Evolutionary conservation across 2,329 filamentous ascomycete species (phyloP), one percentile per base, ranked within the genome.

Genomic region (Fusarium anguioides): DNA sequence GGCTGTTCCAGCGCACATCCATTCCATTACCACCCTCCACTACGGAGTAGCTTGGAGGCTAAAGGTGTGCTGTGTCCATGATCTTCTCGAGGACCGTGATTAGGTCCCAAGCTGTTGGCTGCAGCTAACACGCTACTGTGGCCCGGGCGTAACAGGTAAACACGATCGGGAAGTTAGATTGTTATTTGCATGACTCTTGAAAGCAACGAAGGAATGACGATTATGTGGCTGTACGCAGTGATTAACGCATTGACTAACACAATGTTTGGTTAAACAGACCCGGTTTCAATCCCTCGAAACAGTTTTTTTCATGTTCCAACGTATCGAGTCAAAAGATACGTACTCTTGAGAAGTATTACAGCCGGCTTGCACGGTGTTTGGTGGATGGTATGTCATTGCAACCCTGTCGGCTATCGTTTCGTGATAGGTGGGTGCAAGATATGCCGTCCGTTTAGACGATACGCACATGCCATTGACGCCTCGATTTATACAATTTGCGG

Each of bases 381-480:
- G 53, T 51, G 48, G 60, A 49, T 33, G 47, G 40, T 18, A 50
- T 68, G 53, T 51, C 52, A 39, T 64, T 65, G 26, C 15, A 52
- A 54, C 66, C 66, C 45, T 69, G 66, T 64, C 66, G 36, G 27
- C 41, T 53, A 40, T 57, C 61, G 66, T 64, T 49, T 49, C 53
- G 48, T 72, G 70, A 72, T 72, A 72, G 70, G 70, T 73, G 70
- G 70, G 70, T 58, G 70, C 63, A 67, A 72, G 66, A 72, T 72
- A 72, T 73, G 70, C 70, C 70, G 70, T 73, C 56, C 61, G 55
- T 53, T 68, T 48, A 60, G 37, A 44, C 65, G 64, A 67, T 47
- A 53, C 31, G 50, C 49, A 68, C 65, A 65, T 62, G 49, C 64
- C 64, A 66, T 60, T 12, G 18, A 44, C 60, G 54, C 60, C 65